Base-by-base conservation (phyloP, 306 rosid species). In the Acacia melanoxylon region DNA sequence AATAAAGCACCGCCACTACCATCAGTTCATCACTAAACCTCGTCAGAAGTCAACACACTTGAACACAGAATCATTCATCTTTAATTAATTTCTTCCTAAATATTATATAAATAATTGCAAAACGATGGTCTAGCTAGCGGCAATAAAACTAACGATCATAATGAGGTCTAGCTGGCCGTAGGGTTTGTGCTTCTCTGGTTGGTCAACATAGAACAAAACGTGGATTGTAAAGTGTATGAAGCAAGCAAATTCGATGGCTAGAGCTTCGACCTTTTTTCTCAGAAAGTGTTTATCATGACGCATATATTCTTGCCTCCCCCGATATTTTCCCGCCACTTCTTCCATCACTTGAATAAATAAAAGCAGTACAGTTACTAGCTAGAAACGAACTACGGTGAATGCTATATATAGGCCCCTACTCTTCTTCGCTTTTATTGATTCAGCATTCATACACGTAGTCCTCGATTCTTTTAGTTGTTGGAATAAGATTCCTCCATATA, bases 281-380 rank as follows among this genome's bases (percentile, higher is more conserved):
- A 68, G 45, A 82, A 49, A n/a, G 83, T 72, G 82, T 52, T 19
- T 25, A 56, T 19, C 61, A 56, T 63, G 83, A 49, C 77, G 86
- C 80, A 91, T 82, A 88, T 85, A 92, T 87, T 90, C 91, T 82
- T 86, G 85, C 85, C 86, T 61, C 31, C 46, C 46, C 44, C 16
- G 46, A n/a, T 6, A 27, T 35, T 76, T 76, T 68, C 71, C 42
- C 51, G 17, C 62, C 35, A 58, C 79, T 54, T 72, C 29, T 29
- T 49, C 56, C 2, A 48, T 44, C 49, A 19, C 3, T 71, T 58
- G 13, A 75, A 75, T 25, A 71, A 76, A 41, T 37, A 49, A 15
- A 74, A 44, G 22, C 79, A 70, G 7, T 16, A 49, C 56, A 48
- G 19, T 62, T 74, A 48, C 40, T 42, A 69, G 51, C 44, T 74